Evolutionary conservation across 768 basidiomycete species (phyloP), one percentile per base, ranked within the genome.

Genomic region (Myochromella boudieri): DNA sequence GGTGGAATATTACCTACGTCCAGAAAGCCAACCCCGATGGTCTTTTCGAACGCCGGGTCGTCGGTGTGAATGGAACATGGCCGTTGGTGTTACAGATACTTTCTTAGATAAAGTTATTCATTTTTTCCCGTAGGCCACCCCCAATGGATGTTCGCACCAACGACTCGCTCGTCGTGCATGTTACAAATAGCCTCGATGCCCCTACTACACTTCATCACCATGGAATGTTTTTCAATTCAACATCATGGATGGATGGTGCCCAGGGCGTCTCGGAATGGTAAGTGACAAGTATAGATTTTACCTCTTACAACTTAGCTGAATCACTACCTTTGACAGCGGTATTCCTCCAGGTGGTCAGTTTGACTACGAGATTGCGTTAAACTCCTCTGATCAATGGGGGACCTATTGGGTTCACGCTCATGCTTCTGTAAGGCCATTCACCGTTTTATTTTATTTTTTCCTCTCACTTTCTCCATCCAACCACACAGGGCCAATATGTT

Each of bases 1-100:
- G 89, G 89, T 95, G 93, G 93, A 87, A 97, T 63, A 76, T 97
- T 65, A 87, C 91, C 39, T 95, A 91, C 50, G 84, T 91, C 44
- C 65, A 83, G 21, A 66, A 82, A 49, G 87, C 79, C 37, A 91
- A 85, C 66, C 95, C 95, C 2, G 93, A 95, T 60, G 91, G 88
- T 4, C 79, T 93, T 42, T 79, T 69, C 42, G 71, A 81, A 10
- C 83, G 95, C 38, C 73, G 83, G 7, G 92, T 82, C 40, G 81
- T 97, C 40, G 94, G 94, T 43, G 82, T 97, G 41, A 97, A 97
- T 60, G 81, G 83, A 15, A 87, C 89, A 4, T 98, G 95, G 95
- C 95, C 95, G 86, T 94, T 65, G 63, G 91, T 74, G 15, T 40
- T 42, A 12, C 31, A 44, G 37, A 15, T 6, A 15, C 8, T 29